phyloP scores from a whole-genome alignment of 1,284 basidiomycete genomes.

The Neolentinus lepideus region DNA sequence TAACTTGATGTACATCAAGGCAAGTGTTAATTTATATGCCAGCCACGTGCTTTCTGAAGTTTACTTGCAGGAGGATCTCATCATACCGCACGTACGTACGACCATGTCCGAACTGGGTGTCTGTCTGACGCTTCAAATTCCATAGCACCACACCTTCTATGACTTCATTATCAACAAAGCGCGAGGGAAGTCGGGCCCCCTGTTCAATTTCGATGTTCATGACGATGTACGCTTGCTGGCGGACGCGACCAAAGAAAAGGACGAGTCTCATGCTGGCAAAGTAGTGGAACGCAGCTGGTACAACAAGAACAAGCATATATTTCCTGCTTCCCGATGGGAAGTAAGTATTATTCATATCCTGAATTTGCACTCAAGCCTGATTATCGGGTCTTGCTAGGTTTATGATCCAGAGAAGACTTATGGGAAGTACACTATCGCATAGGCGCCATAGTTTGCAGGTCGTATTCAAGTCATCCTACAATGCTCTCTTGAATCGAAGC shows the following conservation, averaged over 20 bases:
- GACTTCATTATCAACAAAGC: slow-evolving; percentile 99
- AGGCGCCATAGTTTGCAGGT: slow-evolving; percentile 7
- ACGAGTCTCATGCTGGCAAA: slow-evolving; percentile 98
- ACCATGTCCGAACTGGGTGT: background rate
- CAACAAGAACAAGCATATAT: slow-evolving; percentile 95
- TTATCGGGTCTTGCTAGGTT: slow-evolving; percentile 38
- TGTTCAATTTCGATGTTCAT: slow-evolving; percentile 95
- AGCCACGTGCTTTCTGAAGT: slow-evolving; percentile 1
- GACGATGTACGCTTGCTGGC: slow-evolving; percentile 82
- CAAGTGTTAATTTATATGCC: slow-evolving; percentile 23
- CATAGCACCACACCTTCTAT: slow-evolving; percentile 94
- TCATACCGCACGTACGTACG: slow-evolving; percentile 80
- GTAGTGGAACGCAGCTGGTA: slow-evolving; percentile 97
- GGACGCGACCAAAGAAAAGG: slow-evolving; percentile 94
- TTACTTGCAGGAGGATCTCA: slow-evolving; percentile 76
- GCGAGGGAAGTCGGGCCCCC: slow-evolving; percentile 93
- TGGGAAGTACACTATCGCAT: slow-evolving; percentile 81
- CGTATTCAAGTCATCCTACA: no score
- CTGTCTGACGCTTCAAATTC: background rate
- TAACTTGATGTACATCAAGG: slow-evolving; percentile 98
- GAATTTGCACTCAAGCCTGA: slow-evolving; percentile 1
- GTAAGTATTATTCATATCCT: slow-evolving; percentile 31
- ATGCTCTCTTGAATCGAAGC: no score
- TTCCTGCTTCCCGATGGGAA: slow-evolving; percentile 94
- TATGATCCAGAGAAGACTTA: slow-evolving; percentile 92